phyloP scores from a whole-genome alignment of 2,329 filamentous ascomycete species.

The Ophiocordyceps camponoti-leonardi region DNA sequence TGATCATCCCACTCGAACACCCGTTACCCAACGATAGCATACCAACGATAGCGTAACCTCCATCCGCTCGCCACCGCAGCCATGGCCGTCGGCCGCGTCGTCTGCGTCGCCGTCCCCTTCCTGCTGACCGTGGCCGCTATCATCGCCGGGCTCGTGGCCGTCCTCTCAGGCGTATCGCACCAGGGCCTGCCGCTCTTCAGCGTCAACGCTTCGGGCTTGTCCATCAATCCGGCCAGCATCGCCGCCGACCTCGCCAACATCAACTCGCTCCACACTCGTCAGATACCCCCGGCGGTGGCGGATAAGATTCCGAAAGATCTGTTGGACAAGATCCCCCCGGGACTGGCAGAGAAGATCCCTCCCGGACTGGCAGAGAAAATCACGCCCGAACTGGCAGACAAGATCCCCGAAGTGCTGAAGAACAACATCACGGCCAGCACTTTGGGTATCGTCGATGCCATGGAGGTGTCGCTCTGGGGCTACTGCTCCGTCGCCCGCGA shows the following conservation, averaged over 20 bases:
- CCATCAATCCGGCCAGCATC: constrained; percentile 16
- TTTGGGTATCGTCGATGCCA: constrained; percentile 54
- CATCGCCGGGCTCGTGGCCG: constrained; percentile 45
- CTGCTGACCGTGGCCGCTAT: constrained; percentile 62
- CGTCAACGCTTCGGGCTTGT: constrained; percentile 44
- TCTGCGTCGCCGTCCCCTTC: constrained; percentile 81
- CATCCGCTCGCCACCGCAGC: constrained; percentile 7
- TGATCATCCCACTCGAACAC: too few relatives aligned
- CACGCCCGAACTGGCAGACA: background rate
- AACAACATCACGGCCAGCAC: constrained; percentile 37
- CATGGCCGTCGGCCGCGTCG: constrained; percentile 55
- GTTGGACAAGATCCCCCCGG: background rate
- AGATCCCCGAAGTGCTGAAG: background rate
- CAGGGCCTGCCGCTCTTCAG: constrained; percentile 40
- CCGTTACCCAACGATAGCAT: too few relatives aligned
- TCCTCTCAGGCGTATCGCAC: constrained; percentile 36
- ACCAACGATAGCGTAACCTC: too few relatives aligned
- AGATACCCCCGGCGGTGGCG: background rate
- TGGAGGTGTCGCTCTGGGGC: constrained; percentile 72
- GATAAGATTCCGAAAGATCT: background rate
- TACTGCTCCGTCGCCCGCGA: constrained; percentile 55
- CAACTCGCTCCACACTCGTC: constrained; percentile 1
- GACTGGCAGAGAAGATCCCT: background rate
- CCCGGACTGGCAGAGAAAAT: too few relatives aligned
- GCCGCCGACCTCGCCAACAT: constrained; percentile 16